phyloP scores from a whole-genome alignment of 1,284 basidiomycete species.

The Leccinum pallidistipes region DNA sequence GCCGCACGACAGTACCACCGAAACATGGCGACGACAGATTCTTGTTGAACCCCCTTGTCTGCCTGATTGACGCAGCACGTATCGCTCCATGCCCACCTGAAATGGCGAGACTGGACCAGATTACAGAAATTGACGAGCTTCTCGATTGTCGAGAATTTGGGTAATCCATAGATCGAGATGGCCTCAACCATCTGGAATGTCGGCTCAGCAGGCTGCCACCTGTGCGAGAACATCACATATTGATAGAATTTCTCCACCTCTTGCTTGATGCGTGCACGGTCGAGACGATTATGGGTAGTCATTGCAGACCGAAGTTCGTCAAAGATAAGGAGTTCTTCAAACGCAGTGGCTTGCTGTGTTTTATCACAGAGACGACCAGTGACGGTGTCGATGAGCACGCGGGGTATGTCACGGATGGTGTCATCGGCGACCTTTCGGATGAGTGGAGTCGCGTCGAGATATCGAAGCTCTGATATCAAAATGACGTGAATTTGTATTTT shows the following conservation, averaged over 20 bases:
- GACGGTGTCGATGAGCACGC: too few species aligned
- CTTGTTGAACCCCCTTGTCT: background rate
- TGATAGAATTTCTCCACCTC: background rate
- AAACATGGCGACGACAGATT: background rate
- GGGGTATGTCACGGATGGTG: too few species aligned
- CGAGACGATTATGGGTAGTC: background rate
- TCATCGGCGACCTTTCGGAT: too few species aligned
- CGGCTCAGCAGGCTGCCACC: background rate
- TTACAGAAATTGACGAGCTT: background rate
- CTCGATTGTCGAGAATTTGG: background rate
- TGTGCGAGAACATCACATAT: background rate
- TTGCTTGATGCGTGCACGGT: too few species aligned
- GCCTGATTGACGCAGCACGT: background rate
- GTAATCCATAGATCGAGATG: background rate
- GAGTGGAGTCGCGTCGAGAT: too few species aligned
- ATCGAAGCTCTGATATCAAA: too few species aligned
- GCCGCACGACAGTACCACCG: background rate
- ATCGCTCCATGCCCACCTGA: background rate
- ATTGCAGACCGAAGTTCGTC: background rate
- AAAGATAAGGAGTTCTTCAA: too few species aligned
- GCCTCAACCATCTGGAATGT: background rate
- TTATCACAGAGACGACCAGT: too few species aligned
- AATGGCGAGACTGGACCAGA: background rate
- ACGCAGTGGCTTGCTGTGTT: too few species aligned
- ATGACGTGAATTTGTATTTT: too few species aligned